Base-by-base conservation (phyloP, 192 early-diverging fungal genomes). In the Entophlyctis luteolus region DNA sequence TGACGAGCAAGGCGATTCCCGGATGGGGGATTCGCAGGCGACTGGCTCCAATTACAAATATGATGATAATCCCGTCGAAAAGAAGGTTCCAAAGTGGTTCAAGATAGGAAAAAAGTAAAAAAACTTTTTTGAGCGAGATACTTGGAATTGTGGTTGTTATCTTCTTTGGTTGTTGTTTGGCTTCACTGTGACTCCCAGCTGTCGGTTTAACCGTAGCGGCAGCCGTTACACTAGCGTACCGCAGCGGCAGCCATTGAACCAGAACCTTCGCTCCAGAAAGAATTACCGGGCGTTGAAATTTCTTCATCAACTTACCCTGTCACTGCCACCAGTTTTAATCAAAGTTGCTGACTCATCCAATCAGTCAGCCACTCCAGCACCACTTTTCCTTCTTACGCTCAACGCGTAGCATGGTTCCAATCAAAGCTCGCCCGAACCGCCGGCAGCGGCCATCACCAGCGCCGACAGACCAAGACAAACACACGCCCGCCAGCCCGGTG, bases 51-150 rank as follows among this genome's bases (percentile, higher is more conserved):
- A n/a, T n/a, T n/a, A n/a, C 12, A 29, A 32, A 23, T 29, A 53
- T 4, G 47, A 55, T 58, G 55, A 55, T 5, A 36, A 16, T 37
- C 25, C 37, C 25, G 25, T 50, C 25, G 54, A 42, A 14, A 67
- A 59, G 27, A 74, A 73, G 36, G 70, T 70, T 22, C 76, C 76
- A 33, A 77, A 77, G 54, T 77, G 76, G 76, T 77, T 77, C 37
- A 73, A 77, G 52, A 67, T 77, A 33, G 72, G 76, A 25, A 77
- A 76, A 32, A 71, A 68, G 48, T 68, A 31, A 62, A 42, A 42
- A 42, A 42, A 42, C 39, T 42, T 42, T 42, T 42, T 8, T n/a
- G 39, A 42, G n/a, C 39, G n/a, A 42, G 39, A 42, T 12, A 42
- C 39, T 42, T n/a, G 8, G n/a, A 12, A 8, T 42, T 42, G 39